These are phyloP conservation scores for Desmodesmus armatus DNA, from an alignment of 139 green algal genomes.

Conservation along the genomic window DNA sequence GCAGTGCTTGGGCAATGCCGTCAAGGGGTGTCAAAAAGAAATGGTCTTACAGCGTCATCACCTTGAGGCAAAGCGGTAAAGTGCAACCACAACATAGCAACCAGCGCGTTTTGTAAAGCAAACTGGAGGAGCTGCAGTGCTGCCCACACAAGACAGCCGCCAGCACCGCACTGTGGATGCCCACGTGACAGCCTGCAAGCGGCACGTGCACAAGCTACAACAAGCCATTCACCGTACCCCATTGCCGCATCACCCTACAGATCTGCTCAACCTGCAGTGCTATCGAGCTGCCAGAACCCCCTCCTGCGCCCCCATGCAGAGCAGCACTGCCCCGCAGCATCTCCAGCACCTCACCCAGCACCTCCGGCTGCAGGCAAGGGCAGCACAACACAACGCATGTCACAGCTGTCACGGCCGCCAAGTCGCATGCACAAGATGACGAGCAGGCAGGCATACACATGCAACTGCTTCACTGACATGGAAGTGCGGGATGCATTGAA, in stretches of 20 bases:
- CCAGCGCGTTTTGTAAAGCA: too few species aligned
- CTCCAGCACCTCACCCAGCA: conserved; percentile 58
- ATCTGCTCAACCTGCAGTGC: conserved; percentile 55
- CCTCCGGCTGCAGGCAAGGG: neutral
- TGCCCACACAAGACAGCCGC: too few species aligned
- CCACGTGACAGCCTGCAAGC: neutral
- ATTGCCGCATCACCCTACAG: conserved; percentile 56
- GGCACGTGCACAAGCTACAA: neutral
- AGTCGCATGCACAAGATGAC: too few species aligned
- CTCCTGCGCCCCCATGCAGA: conserved; percentile 3
- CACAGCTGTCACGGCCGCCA: neutral
- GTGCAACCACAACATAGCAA: too few species aligned
- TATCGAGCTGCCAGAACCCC: neutral
- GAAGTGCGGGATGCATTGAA: neutral
- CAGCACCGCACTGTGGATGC: too few species aligned
- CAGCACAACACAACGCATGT: neutral
- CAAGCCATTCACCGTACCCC: conserved; percentile 64
- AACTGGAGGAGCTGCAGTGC: too few species aligned
- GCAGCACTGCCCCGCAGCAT: conserved; percentile 58
- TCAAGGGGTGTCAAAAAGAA: too few species aligned
- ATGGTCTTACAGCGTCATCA: too few species aligned
- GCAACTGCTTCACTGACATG: neutral
- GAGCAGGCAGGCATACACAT: neutral
- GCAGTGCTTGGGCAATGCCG: too few species aligned
- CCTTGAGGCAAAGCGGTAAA: too few species aligned